Conservation (phyloP, 768 basidiomycete genomes). For the Coprinopsis marcescibilis region DNA sequence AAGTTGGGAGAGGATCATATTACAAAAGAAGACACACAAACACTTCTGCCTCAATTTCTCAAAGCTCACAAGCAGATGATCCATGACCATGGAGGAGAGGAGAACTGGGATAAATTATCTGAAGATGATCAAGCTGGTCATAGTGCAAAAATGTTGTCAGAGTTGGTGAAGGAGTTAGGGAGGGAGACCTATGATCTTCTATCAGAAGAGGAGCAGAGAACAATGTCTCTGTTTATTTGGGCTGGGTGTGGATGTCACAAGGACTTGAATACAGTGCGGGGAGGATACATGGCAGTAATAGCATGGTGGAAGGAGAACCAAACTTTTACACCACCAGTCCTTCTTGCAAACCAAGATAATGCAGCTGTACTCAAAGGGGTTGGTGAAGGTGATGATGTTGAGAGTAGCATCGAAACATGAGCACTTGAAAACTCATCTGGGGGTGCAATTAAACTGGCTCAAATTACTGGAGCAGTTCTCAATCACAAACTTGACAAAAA, state of each 20-base stretch:
- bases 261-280: conserved; percentile 29
- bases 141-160: conserved; percentile 14
- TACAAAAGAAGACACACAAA: background rate
- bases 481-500: conserved; percentile 29
- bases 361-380: conserved; percentile 15
- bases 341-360: conserved; percentile 26
- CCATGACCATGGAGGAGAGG: conserved; percentile 19
- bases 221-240: conserved; percentile 26
- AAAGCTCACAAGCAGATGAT: conserved; percentile 17
- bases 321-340: conserved; percentile 17
- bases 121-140: conserved; percentile 15
- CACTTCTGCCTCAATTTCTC: background rate
- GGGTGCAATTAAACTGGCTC: conserved; percentile 14
- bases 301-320: conserved; percentile 20
- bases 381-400: background rate
- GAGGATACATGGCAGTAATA: conserved; percentile 22
- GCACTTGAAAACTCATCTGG: conserved; percentile 12
- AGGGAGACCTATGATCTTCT: conserved; percentile 17
- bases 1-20: background rate
- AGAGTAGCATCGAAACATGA: conserved; percentile 3
- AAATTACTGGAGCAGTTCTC: conserved; percentile 17
- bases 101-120: conserved; percentile 19
- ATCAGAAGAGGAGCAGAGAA: conserved; percentile 13
- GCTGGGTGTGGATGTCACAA: conserved; percentile 36
- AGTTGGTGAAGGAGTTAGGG: conserved; percentile 17